Evolutionary conservation across 202 grass and related monocot genomes (phyloP), one percentile per base, ranked within the genome.

Genomic region (Cymbopogon flexuosus): DNA sequence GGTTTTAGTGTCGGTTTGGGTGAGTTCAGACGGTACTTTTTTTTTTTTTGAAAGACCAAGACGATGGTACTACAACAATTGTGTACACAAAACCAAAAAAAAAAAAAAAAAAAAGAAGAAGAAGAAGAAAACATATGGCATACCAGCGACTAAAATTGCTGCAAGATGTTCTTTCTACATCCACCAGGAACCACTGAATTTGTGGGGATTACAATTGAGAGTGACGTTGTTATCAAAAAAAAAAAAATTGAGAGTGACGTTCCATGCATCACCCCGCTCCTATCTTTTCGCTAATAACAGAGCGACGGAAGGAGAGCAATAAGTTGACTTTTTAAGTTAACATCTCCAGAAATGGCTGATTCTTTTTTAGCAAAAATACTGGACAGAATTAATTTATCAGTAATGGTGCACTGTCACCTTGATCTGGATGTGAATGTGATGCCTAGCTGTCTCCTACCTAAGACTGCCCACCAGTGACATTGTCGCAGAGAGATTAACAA

Each of bases 401-500:
- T 70, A 47, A 23, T 30, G 45, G 45, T 78, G 46, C 31, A 4
- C 39, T 72, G 68, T 72, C 82, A 73, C 73, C 37, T 85, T 82
- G 83, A 82, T 89, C 73, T 39, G 76, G 60, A 86, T 45, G 52
- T 79, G 59, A 41, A 86, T 43, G 51, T 79, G 59, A 42, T 86
- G 52, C 51, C 73, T 85, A 85, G 60, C 67, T 73, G 75, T 68
- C 60, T 86, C 87, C 61, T 62, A 39, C 83, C 74, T 89, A 83
- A 68, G 66, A 82, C 63, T 75, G 21, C 30, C 68, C 79, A 79
- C 47, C 79, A 83, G 35, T 39, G 61, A 9, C 79, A 42, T 13
- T 79, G 81, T 72, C 46, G 65, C 34, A 12, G 79, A 79, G 66
- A 39, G 73, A 86, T 86, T 86, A 89, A 86, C 47, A 86, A 83